Conservation (phyloP, 2,329 filamentous ascomycete genomes). For the Trichoderma cornu-damae region DNA sequence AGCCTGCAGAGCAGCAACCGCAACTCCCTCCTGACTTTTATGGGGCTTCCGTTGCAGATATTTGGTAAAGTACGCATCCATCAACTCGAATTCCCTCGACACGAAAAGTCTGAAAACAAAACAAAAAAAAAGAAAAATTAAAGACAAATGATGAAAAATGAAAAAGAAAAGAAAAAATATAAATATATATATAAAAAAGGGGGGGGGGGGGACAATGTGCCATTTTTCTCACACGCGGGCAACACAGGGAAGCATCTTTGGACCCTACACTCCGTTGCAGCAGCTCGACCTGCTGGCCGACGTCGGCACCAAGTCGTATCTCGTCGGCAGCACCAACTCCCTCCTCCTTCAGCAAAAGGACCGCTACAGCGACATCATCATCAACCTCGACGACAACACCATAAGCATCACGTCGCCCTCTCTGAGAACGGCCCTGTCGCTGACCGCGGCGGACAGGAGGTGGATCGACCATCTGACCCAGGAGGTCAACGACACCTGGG, state of each 20-base stretch:
- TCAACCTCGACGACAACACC: slow-evolving; percentile 87
- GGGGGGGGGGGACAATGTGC: too few relatives aligned
- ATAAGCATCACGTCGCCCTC: slow-evolving; percentile 79
- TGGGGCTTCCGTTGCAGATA: slow-evolving; percentile 90
- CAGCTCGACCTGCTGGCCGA: slow-evolving; percentile 92
- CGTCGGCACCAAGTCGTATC: slow-evolving; percentile 91
- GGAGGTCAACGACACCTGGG: slow-evolving; percentile 94
- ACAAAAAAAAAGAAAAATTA: too few relatives aligned
- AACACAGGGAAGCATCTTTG: slow-evolving; percentile 78
- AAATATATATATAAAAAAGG: too few relatives aligned
- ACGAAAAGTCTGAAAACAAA: too few relatives aligned
- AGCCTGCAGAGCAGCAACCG: slow-evolving; percentile 89
- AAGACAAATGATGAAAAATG: too few relatives aligned
- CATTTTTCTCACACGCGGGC: background rate
- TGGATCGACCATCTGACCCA: slow-evolving; percentile 97
- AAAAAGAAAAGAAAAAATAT: too few relatives aligned
- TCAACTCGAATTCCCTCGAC: too few relatives aligned
- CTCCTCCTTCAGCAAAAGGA: slow-evolving; percentile 90
- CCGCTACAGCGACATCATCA: slow-evolving; percentile 90
- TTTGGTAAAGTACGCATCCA: slow-evolving; percentile 70
- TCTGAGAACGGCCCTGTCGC: slow-evolving; percentile 65
- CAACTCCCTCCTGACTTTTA: slow-evolving; percentile 81
- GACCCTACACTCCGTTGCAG: slow-evolving; percentile 93
- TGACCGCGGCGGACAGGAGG: slow-evolving; percentile 81
- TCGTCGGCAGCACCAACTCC: slow-evolving; percentile 95